phyloP scores from a whole-genome alignment of 177 flowering plant genomes.

The Telopea speciosissima region DNA sequence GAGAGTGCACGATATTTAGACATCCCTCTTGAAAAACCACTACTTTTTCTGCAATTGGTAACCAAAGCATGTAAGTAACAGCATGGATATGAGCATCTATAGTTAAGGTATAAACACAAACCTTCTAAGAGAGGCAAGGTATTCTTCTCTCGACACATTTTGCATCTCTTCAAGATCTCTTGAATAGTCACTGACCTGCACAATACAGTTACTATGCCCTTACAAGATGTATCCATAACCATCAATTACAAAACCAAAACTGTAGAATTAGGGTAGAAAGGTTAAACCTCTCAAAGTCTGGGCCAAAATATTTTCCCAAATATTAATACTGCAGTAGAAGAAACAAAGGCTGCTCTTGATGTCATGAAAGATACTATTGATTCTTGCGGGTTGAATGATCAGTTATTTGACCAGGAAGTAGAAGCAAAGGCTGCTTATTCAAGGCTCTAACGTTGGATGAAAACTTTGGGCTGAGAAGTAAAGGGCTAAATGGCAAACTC shows the following conservation, averaged over 20 bases:
- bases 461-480: too few species aligned
- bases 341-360: too few species aligned
- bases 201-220: neutral
- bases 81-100: slow-evolving; percentile 4
- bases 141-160: slow-evolving; percentile 75
- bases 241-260: slow-evolving; percentile 5
- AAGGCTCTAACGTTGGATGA: too few species aligned
- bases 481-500: too few species aligned
- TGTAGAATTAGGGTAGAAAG: neutral
- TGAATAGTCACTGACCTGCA: slow-evolving; percentile 80
- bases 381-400: too few species aligned
- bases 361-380: too few species aligned
- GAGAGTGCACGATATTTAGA: slow-evolving; percentile 80
- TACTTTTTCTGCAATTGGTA: slow-evolving; percentile 69
- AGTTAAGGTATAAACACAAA: slow-evolving; percentile 16
- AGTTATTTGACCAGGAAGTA: too few species aligned
- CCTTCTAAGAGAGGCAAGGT: slow-evolving; percentile 88
- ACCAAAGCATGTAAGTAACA: slow-evolving; percentile 15
- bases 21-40: slow-evolving; percentile 85
- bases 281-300: too few species aligned
- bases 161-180: slow-evolving; percentile 93
- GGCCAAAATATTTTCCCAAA: too few species aligned
- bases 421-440: too few species aligned
- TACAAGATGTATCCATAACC: neutral
- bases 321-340: too few species aligned